These are phyloP conservation scores for Citropsis articulata DNA, from an alignment of 345 rosid species.

Conservation along the genomic window DNA sequence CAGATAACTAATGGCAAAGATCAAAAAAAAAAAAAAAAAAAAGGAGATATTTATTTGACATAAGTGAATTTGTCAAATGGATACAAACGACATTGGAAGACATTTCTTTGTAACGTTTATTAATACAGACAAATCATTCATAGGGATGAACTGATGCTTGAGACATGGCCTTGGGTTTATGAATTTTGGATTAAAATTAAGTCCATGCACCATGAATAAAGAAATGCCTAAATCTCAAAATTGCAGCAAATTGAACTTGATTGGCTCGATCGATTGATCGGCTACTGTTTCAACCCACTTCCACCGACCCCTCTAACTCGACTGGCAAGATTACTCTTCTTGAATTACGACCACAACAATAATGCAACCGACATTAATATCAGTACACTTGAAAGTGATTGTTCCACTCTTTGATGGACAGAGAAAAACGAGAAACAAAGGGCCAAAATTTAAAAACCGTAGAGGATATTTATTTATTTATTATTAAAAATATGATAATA, in stretches of 20 bases:
- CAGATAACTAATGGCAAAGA: background rate
- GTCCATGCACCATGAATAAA: background rate
- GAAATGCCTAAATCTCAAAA: background rate
- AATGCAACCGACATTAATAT: slow-evolving; percentile 12
- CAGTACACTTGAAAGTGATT: slow-evolving; percentile 1
- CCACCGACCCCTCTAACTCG: slow-evolving; percentile 17
- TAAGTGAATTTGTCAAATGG: background rate
- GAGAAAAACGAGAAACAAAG: background rate
- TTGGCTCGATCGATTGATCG: no score
- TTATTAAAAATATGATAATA: no score
- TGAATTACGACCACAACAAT: background rate
- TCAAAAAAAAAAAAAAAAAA: background rate
- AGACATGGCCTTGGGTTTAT: background rate
- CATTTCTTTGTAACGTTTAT: background rate
- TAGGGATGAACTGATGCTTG: background rate
- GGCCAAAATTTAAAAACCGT: no score
- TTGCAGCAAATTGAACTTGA: background rate
- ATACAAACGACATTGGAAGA: background rate
- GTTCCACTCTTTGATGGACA: background rate
- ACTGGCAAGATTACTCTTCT: background rate
- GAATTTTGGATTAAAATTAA: background rate
- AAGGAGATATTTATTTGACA: background rate
- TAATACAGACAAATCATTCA: background rate
- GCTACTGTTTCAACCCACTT: background rate
- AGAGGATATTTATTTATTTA: no score